Evolutionary conservation across 169 alveolate genomes (phyloP).

Genomic region (Ichthyophthirius multifiliis): DNA sequence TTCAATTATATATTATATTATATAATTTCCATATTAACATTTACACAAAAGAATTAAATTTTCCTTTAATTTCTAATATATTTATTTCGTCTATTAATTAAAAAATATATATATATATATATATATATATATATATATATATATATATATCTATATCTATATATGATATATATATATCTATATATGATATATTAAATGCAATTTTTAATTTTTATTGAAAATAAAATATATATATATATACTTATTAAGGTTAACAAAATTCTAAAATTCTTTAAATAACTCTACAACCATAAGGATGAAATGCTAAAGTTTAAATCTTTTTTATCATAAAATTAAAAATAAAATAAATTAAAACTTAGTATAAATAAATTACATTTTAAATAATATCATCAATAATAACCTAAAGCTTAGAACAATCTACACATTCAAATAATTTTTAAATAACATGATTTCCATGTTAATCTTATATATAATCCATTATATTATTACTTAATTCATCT

Average conservation of each 20-base stretch:
- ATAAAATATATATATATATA: too few species aligned
- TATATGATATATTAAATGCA: background rate
- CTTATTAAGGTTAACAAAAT: slow-evolving; percentile 7
- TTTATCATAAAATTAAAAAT: background rate
- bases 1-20: slow-evolving; percentile 12
- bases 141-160: too few species aligned
- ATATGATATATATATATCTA: background rate
- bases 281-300: slow-evolving; percentile 38
- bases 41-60: slow-evolving; percentile 12
- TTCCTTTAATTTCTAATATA: slow-evolving; percentile 11
- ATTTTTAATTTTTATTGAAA: background rate
- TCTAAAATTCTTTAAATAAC: slow-evolving; percentile 34
- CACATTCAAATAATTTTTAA: slow-evolving; percentile 21
- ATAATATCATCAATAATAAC: slow-evolving; percentile 18
- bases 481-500: background rate
- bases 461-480: slow-evolving; percentile 9
- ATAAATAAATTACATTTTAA: background rate
- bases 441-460: slow-evolving; percentile 38
- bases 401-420: background rate
- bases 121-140: too few species aligned
- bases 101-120: too few species aligned
- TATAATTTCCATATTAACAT: slow-evolving; percentile 33
- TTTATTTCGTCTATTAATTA: too few species aligned
- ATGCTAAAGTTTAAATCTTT: slow-evolving; percentile 17
- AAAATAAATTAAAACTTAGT: background rate